Base-by-base conservation (phyloP, 2,329 filamentous ascomycete species). In the Chaetomium strumarium region DNA sequence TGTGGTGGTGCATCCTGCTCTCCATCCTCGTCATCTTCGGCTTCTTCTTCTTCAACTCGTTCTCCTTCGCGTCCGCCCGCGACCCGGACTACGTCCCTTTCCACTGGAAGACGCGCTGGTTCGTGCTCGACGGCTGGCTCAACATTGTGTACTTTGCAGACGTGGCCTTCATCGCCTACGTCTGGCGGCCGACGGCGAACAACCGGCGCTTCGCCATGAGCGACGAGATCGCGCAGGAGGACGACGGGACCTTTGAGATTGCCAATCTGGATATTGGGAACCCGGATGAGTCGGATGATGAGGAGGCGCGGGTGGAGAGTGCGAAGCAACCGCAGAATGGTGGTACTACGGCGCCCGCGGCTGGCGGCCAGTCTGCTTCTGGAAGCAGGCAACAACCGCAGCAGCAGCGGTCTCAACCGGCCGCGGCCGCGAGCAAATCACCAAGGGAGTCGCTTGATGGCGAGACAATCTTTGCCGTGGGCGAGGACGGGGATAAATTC, bases 11-110 rank as follows among this genome's bases (percentile, higher is more conserved):
- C 68, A 96, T 99, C 55, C 77, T 99, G 42, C 77, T 82, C 58
- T 95, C 88, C 67, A 95, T 99, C 66, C 74, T 97, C 45, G 89
- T 97, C 62, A 96, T 97, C 62, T 99, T 99, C 63, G 90, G 79
- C 52, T 99, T 99, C 75, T 96, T 99, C 77, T 97, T 99, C 76
- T 85, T 97, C 75, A 97, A 96, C 76, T 95, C 88, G 62, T 90
- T 96, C 70, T 90, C 88, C 0, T 96, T 99, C 67, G 92, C 91
- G 45, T 91, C 90, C 12, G 83, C 84, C 44, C 81, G 80, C 44
- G 86, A 91, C 58, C 88, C 88, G 0, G 87, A 95, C 68, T 99
- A 95, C 68, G 90, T 96, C 5, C 93, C 93, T 1, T 88, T 89
- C 62, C 92, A 99, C 71, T 99, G 93, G 93, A 92, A 96, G 73